phyloP scores from a whole-genome alignment of 176 grass and related monocot species.

The Avena sativa region DNA sequence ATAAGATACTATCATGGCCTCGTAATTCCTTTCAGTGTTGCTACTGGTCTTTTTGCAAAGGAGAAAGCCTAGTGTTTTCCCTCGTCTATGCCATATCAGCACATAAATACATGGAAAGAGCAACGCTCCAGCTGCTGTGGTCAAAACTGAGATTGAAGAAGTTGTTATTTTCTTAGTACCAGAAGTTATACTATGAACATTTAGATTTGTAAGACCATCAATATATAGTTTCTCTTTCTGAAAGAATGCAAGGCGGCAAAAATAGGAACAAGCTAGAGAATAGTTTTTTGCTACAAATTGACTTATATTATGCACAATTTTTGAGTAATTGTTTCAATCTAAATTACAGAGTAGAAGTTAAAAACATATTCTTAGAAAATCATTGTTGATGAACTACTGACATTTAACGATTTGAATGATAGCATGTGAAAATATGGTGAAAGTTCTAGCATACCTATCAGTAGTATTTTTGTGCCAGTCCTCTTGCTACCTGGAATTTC shows the following conservation, averaged over 20 bases:
- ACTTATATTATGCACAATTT: background rate
- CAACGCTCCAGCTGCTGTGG: slow-evolving; percentile 15
- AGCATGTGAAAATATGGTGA: background rate
- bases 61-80: background rate
- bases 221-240: background rate
- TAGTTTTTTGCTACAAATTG: background rate
- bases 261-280: background rate
- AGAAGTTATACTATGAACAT: too few relatives aligned
- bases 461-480: background rate
- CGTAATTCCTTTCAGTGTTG: slow-evolving; percentile 22
- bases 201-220: too few relatives aligned
- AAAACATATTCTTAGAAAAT: background rate
- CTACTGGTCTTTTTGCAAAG: background rate
- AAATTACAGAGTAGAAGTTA: background rate
- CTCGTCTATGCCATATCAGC: background rate
- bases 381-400: background rate
- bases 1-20: slow-evolving; percentile 38
- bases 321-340: background rate
- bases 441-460: background rate
- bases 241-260: background rate
- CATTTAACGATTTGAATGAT: background rate
- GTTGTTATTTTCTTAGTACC: background rate
- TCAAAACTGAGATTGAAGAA: slow-evolving; percentile 16
- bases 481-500: background rate
- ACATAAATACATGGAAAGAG: slow-evolving; percentile 17